Percentiles rank a stretch among this genome's conserved stretches.
Conservation (phyloP, 2,329 filamentous ascomycete species). For the Penicillium hordei region DNA sequence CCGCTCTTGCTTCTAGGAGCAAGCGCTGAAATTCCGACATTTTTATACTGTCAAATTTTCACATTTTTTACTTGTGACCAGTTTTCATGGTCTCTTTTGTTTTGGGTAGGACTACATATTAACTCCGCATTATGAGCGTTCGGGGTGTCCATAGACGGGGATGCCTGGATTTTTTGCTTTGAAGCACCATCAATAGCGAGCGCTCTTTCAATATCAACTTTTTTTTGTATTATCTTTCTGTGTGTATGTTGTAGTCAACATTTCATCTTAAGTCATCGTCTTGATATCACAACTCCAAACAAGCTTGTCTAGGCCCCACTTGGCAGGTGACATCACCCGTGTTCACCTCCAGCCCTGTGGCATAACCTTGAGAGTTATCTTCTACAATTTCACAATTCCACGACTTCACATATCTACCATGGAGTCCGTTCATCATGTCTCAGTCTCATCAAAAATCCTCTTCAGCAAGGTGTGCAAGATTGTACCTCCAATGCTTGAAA, state of each 20-base stretch:
- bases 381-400: not conserved
- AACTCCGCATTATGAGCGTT: conserved; percentile 37
- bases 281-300: not conserved
- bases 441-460: conserved; percentile 69
- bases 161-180: conserved; percentile 11
- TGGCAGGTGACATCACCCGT: conserved; percentile 37
- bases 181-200: conserved; percentile 22
- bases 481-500: conserved; percentile 90
- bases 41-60: not conserved
- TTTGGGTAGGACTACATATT: conserved; percentile 13
- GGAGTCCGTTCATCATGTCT: conserved; percentile 50
- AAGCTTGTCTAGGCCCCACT: conserved; percentile 27
- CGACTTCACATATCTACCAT: conserved; percentile 21
- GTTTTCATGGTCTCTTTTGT: conserved; percentile 11
- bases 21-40: conserved; percentile 26
- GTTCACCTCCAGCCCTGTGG: conserved; percentile 4
- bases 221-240: not conserved
- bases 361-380: not conserved
- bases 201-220: conserved; percentile 24
- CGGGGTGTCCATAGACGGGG: conserved; percentile 28
- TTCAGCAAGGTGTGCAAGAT: conserved; percentile 81
- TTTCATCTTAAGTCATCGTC: not conserved
- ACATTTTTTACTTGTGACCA: not conserved
- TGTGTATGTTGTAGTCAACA: not conserved
- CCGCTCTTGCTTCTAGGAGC: conserved; percentile 37